A percentile compares a stretch with the other conserved stretches of the same genome.
phyloP scores from a whole-genome alignment of 768 basidiomycete genomes.

The Rhizopogon rudus region DNA sequence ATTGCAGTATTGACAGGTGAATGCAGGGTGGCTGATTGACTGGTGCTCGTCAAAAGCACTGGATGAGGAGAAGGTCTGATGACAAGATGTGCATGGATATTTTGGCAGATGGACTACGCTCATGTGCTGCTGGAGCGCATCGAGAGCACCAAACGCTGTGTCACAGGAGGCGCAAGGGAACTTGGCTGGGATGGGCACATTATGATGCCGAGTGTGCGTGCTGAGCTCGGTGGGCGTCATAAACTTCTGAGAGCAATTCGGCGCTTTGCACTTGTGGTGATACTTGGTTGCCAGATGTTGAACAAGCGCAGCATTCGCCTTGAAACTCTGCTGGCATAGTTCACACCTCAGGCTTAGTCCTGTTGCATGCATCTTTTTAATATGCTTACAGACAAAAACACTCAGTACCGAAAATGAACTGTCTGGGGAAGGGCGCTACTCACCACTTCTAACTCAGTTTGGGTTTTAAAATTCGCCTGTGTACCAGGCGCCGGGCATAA shows the following conservation, averaged over 20 bases:
- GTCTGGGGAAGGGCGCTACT: background rate
- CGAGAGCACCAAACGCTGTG: background rate
- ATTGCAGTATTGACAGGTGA: too few relatives aligned
- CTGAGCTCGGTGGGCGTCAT: background rate
- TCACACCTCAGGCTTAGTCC: background rate
- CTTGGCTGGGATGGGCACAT: too few relatives aligned
- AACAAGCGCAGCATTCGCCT: background rate
- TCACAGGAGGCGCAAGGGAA: background rate
- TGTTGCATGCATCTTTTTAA: background rate
- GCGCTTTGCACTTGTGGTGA: background rate
- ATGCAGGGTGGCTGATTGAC: background rate
- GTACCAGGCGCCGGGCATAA: background rate
- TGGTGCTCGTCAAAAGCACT: background rate
- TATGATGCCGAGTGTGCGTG: background rate
- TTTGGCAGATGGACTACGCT: background rate
- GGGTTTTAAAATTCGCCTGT: background rate
- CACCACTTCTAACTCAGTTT: background rate
- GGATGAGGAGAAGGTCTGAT: background rate
- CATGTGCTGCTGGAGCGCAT: background rate
- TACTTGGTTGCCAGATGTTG: constrained; percentile 3
- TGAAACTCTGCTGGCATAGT: background rate
- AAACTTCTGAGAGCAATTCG: background rate
- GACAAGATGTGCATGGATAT: background rate
- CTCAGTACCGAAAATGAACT: background rate
- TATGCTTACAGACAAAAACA: background rate